Evolutionary conservation across 2,329 filamentous ascomycete genomes (phyloP), one percentile per base, ranked within the genome.

Genomic region (Verticillium dahliae): DNA sequence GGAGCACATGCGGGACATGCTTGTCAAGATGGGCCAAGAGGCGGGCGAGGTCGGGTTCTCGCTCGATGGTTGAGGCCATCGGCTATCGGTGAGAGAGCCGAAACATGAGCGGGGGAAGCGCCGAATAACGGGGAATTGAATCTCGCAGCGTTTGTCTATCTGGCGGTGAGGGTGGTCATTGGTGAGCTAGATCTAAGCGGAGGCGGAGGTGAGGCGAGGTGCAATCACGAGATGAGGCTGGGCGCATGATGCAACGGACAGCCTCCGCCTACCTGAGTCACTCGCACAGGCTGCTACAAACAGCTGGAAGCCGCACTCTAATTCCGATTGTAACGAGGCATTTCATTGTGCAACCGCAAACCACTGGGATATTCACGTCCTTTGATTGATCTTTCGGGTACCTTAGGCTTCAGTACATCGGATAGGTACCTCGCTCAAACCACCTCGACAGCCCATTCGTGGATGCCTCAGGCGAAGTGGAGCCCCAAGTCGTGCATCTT

Each of bases 31-130:
- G 80, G 89, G 88, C 14, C 76, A 73, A 61, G 81, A 81, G 67
- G 83, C 80, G 68, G 83, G 81, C 27, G 79, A 87, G 66, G 84
- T 90, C 38, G 88, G 87, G 18, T 92, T 80, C 69, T 88, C 85
- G 27, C 77, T 86, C 63, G 72, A 81, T 63, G 86, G 62, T 57
- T 65, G 60, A 60, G 56, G 10, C 59, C 18, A 57, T 2, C 45
- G 45, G 45, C 45, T 52, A 52, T 52, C 45, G 45, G 45, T 52
- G 60, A 63, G 58, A 27, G 54, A 14, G 55, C 15, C 7, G 18
- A 11, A 52, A 9, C 45, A 52, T n/a, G 45, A 52, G 45, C 38
- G 14, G 39, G 45, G 18, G 18, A 11, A 22, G 22, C 22, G 45
- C 45, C 45, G 45, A 52, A 31, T 52, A 52, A n/a, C 22, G 45